Evolutionary conservation across 345 rosid species (phyloP).

Genomic region (Boechera stricta): DNA sequence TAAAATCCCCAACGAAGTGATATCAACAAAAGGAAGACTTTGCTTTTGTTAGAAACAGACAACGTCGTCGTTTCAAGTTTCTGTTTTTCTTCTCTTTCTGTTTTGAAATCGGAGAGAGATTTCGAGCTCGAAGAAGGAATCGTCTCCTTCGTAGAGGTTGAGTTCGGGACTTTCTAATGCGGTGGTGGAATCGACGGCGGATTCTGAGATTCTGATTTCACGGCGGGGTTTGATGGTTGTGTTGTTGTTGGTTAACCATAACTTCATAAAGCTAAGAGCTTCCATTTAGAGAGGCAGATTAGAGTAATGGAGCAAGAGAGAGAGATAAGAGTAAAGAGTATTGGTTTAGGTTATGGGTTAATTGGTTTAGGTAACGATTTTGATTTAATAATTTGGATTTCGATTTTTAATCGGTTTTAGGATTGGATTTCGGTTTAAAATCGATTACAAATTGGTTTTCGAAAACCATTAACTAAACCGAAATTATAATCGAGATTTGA

Average conservation of each 20-base stretch:
- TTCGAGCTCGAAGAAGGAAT: slow-evolving; percentile 87
- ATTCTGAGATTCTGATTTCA: slow-evolving; percentile 44
- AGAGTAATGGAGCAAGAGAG: background rate
- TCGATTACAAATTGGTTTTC: too few relatives aligned
- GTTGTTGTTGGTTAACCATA: slow-evolving; percentile 54
- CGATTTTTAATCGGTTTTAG: too few relatives aligned
- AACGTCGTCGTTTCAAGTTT: slow-evolving; percentile 24
- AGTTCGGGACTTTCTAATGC: slow-evolving; percentile 35
- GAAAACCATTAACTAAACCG: too few relatives aligned
- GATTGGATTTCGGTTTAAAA: too few relatives aligned
- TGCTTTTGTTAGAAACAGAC: slow-evolving; percentile 59
- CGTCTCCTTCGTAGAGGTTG: slow-evolving; percentile 70
- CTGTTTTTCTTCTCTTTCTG: slow-evolving; percentile 25
- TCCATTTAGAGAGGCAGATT: slow-evolving; percentile 54
- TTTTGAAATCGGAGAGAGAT: slow-evolving; percentile 55
- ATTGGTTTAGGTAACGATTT: too few relatives aligned
- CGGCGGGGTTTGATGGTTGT: slow-evolving; percentile 39
- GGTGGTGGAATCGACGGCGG: slow-evolving; percentile 35
- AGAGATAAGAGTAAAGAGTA: slow-evolving; percentile 12
- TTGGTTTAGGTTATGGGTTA: too few relatives aligned
- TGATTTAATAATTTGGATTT: too few relatives aligned
- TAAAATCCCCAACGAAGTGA: background rate
- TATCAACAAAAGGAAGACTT: slow-evolving; percentile 71
- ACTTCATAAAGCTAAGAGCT: slow-evolving; percentile 67
- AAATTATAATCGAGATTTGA: too few relatives aligned